Conservation (phyloP, 179 eudicot genomes). For the Spergularia azorica region DNA sequence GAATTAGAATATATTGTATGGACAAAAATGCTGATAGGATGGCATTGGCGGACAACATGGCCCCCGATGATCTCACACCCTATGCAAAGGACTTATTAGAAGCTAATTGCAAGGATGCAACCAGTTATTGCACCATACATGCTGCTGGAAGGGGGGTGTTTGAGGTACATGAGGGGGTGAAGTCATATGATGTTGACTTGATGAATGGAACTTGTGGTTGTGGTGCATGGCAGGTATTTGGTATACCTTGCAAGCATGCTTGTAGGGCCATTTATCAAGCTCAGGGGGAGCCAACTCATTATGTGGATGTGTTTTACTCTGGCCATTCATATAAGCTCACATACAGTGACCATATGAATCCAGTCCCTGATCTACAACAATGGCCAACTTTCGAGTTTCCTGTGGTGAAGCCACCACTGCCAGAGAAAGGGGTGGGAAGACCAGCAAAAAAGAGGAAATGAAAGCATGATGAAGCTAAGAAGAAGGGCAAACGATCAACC, state of each 20-base stretch:
- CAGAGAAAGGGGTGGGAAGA: background rate
- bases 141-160: background rate
- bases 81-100: background rate
- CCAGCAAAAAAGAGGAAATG: background rate
- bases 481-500: background rate
- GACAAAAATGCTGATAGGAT: background rate
- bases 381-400: background rate
- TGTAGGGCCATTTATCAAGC: background rate
- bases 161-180: background rate
- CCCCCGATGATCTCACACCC: background rate
- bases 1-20: background rate
- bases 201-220: background rate
- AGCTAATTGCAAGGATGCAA: background rate
- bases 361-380: background rate
- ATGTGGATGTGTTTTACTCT: background rate
- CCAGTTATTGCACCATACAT: background rate
- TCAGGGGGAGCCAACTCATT: background rate
- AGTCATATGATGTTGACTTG: background rate
- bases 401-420: background rate
- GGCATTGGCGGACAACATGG: background rate
- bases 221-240: background rate
- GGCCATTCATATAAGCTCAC: background rate
- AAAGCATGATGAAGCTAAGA: background rate
- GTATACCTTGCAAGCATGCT: slow-evolving; percentile 11
- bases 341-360: background rate